Evolutionary conservation across 2,329 filamentous ascomycete genomes (phyloP).

Genomic region (Ascosphaera aggregata): DNA sequence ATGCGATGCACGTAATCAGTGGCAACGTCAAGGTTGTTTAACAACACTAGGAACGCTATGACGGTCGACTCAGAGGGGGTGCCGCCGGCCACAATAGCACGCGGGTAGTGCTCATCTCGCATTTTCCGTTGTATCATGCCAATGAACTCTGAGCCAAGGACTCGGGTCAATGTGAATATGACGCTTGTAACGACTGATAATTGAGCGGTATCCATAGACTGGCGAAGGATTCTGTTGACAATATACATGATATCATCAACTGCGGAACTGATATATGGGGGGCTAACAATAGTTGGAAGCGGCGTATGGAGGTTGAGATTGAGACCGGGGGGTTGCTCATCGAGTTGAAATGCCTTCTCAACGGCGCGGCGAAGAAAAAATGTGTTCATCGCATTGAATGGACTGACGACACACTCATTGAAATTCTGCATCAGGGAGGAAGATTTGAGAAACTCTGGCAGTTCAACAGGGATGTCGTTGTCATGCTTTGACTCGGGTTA

Average conservation of each 20-base stretch:
- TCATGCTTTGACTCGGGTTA: neutral
- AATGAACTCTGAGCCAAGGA: conserved; percentile 75
- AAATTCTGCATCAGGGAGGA: conserved; percentile 68
- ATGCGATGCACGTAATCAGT: conserved; percentile 83
- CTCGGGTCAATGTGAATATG: conserved; percentile 52
- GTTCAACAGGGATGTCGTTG: conserved; percentile 24
- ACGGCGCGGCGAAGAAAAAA: conserved; percentile 95
- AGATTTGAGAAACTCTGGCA: conserved; percentile 52
- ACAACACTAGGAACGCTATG: conserved; percentile 70
- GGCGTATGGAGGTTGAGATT: conserved; percentile 50
- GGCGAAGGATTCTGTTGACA: conserved; percentile 72
- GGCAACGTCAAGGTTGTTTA: conserved; percentile 87
- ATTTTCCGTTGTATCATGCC: conserved; percentile 96
- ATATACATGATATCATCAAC: conserved; percentile 99
- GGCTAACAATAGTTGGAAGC: conserved; percentile 39
- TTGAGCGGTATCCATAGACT: conserved; percentile 70
- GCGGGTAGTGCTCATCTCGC: conserved; percentile 86
- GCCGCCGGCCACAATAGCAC: conserved; percentile 50
- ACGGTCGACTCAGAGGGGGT: conserved; percentile 75
- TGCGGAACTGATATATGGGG: conserved; percentile 80
- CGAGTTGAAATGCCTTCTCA: conserved; percentile 91
- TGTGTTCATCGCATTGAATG: conserved; percentile 79
- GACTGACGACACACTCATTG: conserved; percentile 44
- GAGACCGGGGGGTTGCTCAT: conserved; percentile 63
- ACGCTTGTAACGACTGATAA: conserved; percentile 53